Percentiles rank a stretch among this genome's conserved stretches.
phyloP scores from a whole-genome alignment of 2,329 filamentous ascomycete species.

The Pezicula rhizophila region DNA sequence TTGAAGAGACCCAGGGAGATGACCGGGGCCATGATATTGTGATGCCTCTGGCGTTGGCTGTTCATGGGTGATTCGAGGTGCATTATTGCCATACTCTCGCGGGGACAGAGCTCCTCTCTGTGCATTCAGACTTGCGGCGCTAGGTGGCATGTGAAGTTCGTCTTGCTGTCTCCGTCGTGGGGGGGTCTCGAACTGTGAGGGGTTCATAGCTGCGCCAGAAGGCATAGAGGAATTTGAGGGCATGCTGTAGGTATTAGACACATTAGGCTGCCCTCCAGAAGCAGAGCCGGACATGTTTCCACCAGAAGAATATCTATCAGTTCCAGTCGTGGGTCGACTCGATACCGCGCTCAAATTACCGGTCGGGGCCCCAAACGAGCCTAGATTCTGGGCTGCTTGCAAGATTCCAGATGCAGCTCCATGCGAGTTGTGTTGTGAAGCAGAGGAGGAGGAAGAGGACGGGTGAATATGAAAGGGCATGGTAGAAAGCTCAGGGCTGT shows the following conservation, averaged over 20 bases:
- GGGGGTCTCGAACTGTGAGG: slow-evolving; percentile 39
- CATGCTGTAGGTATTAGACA: slow-evolving; percentile 17
- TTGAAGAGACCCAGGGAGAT: slow-evolving; percentile 56
- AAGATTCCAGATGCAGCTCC: slow-evolving; percentile 21
- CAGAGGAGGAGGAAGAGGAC: slow-evolving; percentile 14
- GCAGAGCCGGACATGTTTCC: slow-evolving; percentile 27
- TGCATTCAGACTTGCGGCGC: slow-evolving; percentile 26
- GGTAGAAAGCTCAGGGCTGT: not conserved
- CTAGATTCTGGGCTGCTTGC: slow-evolving; percentile 25
- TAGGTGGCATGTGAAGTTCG: slow-evolving; percentile 47
- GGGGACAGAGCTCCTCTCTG: slow-evolving; percentile 27
- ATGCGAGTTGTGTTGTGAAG: slow-evolving; percentile 17
- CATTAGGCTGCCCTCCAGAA: slow-evolving; percentile 24
- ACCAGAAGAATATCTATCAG: slow-evolving; percentile 33
- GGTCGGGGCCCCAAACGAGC: slow-evolving; percentile 21
- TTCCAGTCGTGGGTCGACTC: slow-evolving; percentile 25
- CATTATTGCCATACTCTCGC: slow-evolving; percentile 40
- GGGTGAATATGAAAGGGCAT: slow-evolving; percentile 20
- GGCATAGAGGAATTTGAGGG: slow-evolving; percentile 13
- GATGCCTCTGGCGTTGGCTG: slow-evolving; percentile 43
- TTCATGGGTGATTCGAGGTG: slow-evolving; percentile 53
- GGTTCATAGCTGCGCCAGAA: slow-evolving; percentile 31
- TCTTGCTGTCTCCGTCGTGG: slow-evolving; percentile 46
- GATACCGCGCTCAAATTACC: slow-evolving; percentile 16
- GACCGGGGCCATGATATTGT: slow-evolving; percentile 38